Percentiles rank a stretch among this genome's conserved stretches.
These are phyloP conservation scores for Diospyros lotus DNA, from an alignment of 148 eudicot genomes.

Conservation along the genomic window DNA sequence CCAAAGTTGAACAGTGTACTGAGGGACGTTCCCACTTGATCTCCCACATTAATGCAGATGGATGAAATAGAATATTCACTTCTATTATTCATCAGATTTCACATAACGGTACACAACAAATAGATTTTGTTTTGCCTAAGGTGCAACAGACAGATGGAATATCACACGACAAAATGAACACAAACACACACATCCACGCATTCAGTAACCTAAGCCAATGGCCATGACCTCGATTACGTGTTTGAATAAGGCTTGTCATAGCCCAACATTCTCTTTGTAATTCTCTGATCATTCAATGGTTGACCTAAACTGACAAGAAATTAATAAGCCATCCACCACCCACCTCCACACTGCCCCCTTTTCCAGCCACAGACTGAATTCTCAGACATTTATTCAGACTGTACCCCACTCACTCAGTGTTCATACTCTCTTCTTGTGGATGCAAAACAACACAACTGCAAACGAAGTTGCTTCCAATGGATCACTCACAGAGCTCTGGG, in stretches of 20 bases:
- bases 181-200: too few relatives aligned
- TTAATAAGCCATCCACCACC: constrained; percentile 22
- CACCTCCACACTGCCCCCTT: constrained; percentile 1
- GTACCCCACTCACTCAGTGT: constrained; percentile 16
- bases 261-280: not conserved
- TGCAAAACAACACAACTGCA: not conserved
- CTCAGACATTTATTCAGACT: constrained; percentile 16
- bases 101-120: too few relatives aligned
- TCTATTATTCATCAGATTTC: too few relatives aligned
- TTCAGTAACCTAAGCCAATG: not conserved
- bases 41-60: too few relatives aligned
- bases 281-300: not conserved
- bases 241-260: constrained; percentile 1
- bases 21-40: too few relatives aligned
- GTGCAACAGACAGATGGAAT: too few relatives aligned
- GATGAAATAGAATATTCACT: too few relatives aligned
- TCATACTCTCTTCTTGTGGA: not conserved
- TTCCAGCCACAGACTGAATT: constrained; percentile 18
- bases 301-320: not conserved
- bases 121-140: too few relatives aligned
- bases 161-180: too few relatives aligned
- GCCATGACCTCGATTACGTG: constrained; percentile 4
- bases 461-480: constrained; percentile 15
- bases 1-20: too few relatives aligned
- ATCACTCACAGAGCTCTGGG: constrained; percentile 14